A percentile compares a stretch with the other conserved stretches of the same genome.
Evolutionary conservation across 2,329 filamentous ascomycete genomes (phyloP).

Genomic region (Calonectria leucothoes): DNA sequence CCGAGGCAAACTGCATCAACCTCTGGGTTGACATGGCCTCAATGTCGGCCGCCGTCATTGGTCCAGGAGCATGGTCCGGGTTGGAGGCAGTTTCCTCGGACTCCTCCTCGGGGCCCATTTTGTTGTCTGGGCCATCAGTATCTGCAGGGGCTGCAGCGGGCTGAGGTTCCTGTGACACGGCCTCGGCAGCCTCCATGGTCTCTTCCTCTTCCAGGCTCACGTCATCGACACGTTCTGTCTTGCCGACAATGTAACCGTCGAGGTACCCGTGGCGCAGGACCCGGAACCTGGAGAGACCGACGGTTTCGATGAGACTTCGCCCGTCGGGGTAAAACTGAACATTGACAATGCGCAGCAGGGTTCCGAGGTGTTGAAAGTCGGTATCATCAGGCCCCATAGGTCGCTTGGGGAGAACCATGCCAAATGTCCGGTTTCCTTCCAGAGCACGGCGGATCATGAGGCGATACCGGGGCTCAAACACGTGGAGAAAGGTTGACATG

Average conservation of each 20-base stretch:
- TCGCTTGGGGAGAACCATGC: conserved; percentile 83
- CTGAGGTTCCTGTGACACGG: conserved; percentile 22
- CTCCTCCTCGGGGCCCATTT: neutral
- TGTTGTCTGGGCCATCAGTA: neutral
- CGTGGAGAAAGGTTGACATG: conserved; percentile 87
- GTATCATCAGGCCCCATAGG: conserved; percentile 46
- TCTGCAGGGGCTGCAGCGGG: neutral
- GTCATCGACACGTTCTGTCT: conserved; percentile 82
- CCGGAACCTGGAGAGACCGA: conserved; percentile 81
- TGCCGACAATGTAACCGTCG: conserved; percentile 84
- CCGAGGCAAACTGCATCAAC: conserved; percentile 72
- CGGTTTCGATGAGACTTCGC: conserved; percentile 82
- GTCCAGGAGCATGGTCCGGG: neutral
- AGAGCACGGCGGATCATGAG: conserved; percentile 87
- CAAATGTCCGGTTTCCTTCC: conserved; percentile 80
- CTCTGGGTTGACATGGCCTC: conserved; percentile 74
- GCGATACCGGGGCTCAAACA: conserved; percentile 93
- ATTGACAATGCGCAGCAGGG: conserved; percentile 80
- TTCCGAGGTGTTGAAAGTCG: conserved; percentile 79
- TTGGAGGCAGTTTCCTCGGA: neutral
- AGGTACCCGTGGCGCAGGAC: conserved; percentile 72
- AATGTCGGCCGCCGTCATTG: conserved; percentile 21
- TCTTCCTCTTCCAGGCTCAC: conserved; percentile 86
- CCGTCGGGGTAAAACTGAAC: conserved; percentile 82
- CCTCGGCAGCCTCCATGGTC: conserved; percentile 76